These are phyloP conservation scores for Sporisorium exsertum DNA, from an alignment of 1,284 basidiomycete species.

Conservation along the genomic window DNA sequence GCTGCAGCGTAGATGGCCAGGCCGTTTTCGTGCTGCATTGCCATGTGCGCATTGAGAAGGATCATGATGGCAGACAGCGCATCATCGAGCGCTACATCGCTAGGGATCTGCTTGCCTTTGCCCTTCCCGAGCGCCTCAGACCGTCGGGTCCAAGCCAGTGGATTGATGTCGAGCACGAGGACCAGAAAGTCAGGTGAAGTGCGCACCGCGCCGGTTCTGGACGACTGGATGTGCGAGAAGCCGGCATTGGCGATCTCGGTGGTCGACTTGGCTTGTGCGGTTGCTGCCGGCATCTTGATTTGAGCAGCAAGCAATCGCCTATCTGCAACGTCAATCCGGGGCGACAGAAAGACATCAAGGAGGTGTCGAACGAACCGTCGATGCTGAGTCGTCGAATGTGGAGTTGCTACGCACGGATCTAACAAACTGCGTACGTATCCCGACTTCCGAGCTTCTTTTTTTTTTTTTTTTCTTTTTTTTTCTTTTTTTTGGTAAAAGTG, in stretches of 20 bases:
- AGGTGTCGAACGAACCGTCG: not conserved
- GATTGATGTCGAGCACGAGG: constrained; percentile 64
- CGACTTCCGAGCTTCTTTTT: constrained; percentile 10
- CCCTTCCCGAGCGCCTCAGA: constrained; percentile 30
- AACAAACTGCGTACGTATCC: not conserved
- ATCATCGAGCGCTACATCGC: constrained; percentile 48
- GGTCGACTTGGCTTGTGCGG: constrained; percentile 39
- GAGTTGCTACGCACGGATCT: not conserved
- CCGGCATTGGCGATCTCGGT: constrained; percentile 47
- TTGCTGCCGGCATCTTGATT: constrained; percentile 32
- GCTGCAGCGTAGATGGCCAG: constrained; percentile 90
- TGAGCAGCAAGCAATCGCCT: not conserved
- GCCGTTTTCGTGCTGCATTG: constrained; percentile 88
- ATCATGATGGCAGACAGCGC: constrained; percentile 76
- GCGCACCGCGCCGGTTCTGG: constrained; percentile 19
- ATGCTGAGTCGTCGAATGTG: constrained; percentile 18
- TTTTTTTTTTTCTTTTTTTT: constrained; percentile 23
- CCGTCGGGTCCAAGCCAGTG: constrained; percentile 50
- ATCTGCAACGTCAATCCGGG: not conserved
- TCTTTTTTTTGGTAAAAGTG: constrained; percentile 15
- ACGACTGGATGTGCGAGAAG: constrained; percentile 46
- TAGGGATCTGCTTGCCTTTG: constrained; percentile 11
- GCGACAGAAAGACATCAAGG: not conserved
- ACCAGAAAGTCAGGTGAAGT: constrained; percentile 63
- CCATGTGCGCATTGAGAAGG: constrained; percentile 92